phyloP scores from a whole-genome alignment of 768 basidiomycete genomes.

The Daedaleopsis nitida region DNA sequence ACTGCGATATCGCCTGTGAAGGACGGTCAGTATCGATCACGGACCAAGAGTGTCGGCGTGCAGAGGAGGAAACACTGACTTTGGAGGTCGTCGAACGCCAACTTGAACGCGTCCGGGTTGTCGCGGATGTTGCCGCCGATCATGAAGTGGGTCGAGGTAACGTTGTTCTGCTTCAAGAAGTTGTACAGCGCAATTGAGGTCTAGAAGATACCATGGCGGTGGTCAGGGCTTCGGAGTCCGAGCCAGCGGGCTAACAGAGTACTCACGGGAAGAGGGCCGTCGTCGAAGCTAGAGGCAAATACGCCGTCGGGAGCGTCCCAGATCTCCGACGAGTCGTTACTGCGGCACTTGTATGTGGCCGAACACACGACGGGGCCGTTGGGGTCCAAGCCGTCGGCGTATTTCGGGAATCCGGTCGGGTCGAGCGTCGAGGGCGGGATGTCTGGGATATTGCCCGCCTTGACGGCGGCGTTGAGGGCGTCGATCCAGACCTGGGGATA shows the following conservation, averaged over 20 bases:
- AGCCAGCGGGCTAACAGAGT: too few relatives aligned
- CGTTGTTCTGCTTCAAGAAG: constrained; percentile 67
- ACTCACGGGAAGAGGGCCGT: constrained; percentile 65
- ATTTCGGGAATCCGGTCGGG: constrained; percentile 34
- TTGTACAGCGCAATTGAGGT: constrained; percentile 51
- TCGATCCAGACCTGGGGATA: constrained; percentile 74
- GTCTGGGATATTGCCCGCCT: constrained; percentile 72
- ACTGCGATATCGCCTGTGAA: constrained; percentile 40
- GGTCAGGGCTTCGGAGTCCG: too few relatives aligned
- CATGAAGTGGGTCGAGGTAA: constrained; percentile 83
- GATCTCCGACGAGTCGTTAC: constrained; percentile 43
- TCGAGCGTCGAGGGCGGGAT: constrained; percentile 51
- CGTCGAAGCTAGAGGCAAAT: constrained; percentile 74
- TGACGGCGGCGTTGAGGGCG: constrained; percentile 65
- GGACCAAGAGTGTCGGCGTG: too few relatives aligned
- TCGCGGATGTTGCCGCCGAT: constrained; percentile 80
- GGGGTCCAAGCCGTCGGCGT: constrained; percentile 43
- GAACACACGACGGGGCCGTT: constrained; percentile 67
- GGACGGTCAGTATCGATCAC: background rate
- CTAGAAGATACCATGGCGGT: constrained; percentile 32
- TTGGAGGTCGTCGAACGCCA: constrained; percentile 42
- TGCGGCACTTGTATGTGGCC: constrained; percentile 66
- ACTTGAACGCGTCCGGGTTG: constrained; percentile 56
- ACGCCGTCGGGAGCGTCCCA: constrained; percentile 77
- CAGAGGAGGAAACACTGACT: constrained; percentile 4